Evolutionary conservation across 345 rosid genomes (phyloP), one percentile per base, ranked within the genome.

Genomic region (Toxicodendron radicans): DNA sequence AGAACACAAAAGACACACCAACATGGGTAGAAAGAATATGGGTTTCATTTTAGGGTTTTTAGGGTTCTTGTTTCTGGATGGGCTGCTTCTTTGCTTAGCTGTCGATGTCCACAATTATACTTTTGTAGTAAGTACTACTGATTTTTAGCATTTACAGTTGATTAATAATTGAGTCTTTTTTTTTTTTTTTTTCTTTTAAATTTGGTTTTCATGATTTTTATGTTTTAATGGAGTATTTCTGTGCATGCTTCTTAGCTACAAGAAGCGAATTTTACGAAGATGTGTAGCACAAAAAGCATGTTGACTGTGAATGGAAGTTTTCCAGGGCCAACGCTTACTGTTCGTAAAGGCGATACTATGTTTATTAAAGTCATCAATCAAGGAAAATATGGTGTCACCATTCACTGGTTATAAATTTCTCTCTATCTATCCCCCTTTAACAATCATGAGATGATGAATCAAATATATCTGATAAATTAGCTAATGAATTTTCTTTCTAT

Each of bases 211-310:
- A 10, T 7, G 0, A 21, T 58, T n/a, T 56, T 56, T 18, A 35
- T 35, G 38, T 35, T 35, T 35, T 35, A 35, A 2, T 57, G 32
- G 32, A n/a, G 38, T 35, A 35, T 35, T 35, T 35, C 27, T 30
- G n/a, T 16, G 45, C 10, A 5, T 66, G n/a, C 52, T 35, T 35
- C 33, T 45, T 60, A 73, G 76, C 49, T 73, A 4, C 51, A 38
- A 62, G 76, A 73, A 1, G 32, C 69, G 1, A 32, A 51, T 17
- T 73, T 62, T 38, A 73, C 69, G 13, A 62, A 51, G 35, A 9
- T 73, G 17, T 73, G 76, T 10, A 62, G 61, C 35, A 73, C 49
- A 21, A 73, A 73, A 69, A 73, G 69, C 35, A 63, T 73, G 59
- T 21, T 73, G 21, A 73, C 76, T 12, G 76, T 73, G 10, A 73